Conservation (phyloP, 1,284 basidiomycete species). For the Caloboletus firmus region DNA sequence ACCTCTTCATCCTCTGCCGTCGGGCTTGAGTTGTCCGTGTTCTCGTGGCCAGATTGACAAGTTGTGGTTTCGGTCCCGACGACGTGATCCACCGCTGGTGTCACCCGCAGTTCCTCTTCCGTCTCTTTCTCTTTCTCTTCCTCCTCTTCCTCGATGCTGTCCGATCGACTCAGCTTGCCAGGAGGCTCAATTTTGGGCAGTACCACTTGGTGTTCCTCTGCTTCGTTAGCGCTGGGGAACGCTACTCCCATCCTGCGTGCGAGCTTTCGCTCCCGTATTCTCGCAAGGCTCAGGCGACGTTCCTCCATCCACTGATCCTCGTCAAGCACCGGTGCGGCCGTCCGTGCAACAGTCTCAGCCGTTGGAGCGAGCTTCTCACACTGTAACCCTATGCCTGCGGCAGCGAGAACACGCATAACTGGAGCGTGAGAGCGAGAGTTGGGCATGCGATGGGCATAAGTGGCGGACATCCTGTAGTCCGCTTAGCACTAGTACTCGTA, state of each 20-base stretch:
- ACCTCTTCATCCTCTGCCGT: conserved; percentile 20
- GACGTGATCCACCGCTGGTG: not conserved
- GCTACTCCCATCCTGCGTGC: conserved; percentile 33
- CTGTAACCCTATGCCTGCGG: conserved; percentile 48
- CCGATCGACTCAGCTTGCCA: conserved; percentile 31
- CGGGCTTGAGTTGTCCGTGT: conserved; percentile 1
- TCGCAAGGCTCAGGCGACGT: conserved; percentile 41
- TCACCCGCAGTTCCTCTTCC: conserved; percentile 1
- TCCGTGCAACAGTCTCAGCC: conserved; percentile 4
- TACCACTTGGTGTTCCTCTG: conserved; percentile 18
- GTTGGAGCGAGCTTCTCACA: conserved; percentile 21
- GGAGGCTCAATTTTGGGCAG: conserved; percentile 27
- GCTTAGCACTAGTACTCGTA: conserved; percentile 11
- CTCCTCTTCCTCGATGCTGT: conserved; percentile 35
- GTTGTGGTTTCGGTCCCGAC: conserved; percentile 3
- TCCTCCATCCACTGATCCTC: conserved; percentile 48
- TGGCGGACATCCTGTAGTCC: conserved; percentile 49
- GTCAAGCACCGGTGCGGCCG: conserved; percentile 32
- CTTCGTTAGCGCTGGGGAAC: conserved; percentile 14
- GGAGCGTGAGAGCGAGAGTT: conserved; percentile 68
- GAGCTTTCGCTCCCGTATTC: conserved; percentile 39
- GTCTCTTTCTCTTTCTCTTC: conserved; percentile 27
- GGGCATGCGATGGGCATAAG: conserved; percentile 74
- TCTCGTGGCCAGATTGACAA: conserved; percentile 7
- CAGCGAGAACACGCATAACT: conserved; percentile 62